These are phyloP conservation scores for Ceratocystis smalleyi DNA, from an alignment of 2,329 filamentous ascomycete genomes.

Conservation along the genomic window DNA sequence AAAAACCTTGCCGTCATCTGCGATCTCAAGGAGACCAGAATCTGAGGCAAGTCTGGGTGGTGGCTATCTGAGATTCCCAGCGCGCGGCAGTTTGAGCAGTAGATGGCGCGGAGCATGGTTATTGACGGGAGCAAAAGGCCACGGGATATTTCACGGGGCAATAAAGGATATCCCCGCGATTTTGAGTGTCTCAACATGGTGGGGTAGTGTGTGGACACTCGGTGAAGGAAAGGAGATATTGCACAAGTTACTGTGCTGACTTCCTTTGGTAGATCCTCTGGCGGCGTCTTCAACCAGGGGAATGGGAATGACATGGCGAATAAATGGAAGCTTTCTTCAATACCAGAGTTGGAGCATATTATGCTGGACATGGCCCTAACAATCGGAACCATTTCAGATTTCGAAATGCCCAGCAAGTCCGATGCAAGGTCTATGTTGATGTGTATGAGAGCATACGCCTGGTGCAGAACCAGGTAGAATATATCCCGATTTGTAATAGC, in stretches of 20 bases:
- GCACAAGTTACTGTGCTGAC: background rate
- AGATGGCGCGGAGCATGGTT: background rate
- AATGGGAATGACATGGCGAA: background rate
- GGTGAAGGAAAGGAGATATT: background rate
- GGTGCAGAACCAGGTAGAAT: background rate
- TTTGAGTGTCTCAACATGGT: background rate
- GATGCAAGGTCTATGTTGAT: background rate
- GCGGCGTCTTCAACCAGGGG: background rate
- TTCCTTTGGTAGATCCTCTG: background rate
- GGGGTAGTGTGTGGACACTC: background rate
- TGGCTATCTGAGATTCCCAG: background rate
- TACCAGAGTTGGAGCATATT: background rate
- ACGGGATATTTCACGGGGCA: background rate
- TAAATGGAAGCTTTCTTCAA: background rate
- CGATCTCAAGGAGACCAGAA: background rate
- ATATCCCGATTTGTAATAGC: background rate
- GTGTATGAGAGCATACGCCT: background rate
- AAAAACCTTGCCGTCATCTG: background rate
- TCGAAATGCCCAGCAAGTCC: background rate
- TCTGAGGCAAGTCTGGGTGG: background rate
- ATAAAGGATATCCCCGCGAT: background rate
- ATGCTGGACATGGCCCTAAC: background rate
- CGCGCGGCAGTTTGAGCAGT: background rate
- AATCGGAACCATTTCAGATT: background rate
- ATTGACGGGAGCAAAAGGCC: background rate